These are phyloP conservation scores for Tilletia indica DNA, from an alignment of 1,284 basidiomycete genomes.

Conservation along the genomic window DNA sequence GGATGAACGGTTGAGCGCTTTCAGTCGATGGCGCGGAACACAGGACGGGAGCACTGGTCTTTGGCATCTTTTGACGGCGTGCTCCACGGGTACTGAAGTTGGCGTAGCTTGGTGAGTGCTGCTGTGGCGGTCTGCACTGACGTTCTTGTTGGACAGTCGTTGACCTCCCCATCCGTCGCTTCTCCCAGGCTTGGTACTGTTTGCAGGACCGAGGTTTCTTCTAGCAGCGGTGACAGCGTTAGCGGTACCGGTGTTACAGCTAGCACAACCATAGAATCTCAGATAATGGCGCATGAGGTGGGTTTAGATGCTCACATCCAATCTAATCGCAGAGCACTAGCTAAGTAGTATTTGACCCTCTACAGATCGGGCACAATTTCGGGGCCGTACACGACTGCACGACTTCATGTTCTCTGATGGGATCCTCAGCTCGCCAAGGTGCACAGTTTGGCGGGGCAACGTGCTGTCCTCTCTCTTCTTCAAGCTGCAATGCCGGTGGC, in stretches of 20 bases:
- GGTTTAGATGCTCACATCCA: conserved; percentile 48
- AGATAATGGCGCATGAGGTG: conserved; percentile 82
- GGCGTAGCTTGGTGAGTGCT: conserved; percentile 75
- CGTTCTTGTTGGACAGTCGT: conserved; percentile 67
- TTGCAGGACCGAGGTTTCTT: conserved; percentile 58
- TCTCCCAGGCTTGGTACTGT: conserved; percentile 36
- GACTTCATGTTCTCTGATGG: conserved; percentile 64
- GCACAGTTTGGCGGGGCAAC: conserved; percentile 37
- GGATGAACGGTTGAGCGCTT: conserved; percentile 72
- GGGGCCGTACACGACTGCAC: conserved; percentile 72
- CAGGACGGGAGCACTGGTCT: conserved; percentile 74
- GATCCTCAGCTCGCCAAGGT: conserved; percentile 34
- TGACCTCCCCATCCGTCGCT: conserved; percentile 15
- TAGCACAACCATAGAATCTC: conserved; percentile 65
- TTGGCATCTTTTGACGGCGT: conserved; percentile 87
- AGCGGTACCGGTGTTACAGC: conserved; percentile 84
- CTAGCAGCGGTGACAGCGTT: conserved; percentile 63
- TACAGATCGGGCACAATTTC: conserved; percentile 69
- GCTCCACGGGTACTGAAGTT: conserved; percentile 78
- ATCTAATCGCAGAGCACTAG: neutral
- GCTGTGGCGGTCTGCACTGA: neutral
- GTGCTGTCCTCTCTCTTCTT: conserved; percentile 72
- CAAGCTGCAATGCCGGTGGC: conserved; percentile 66
- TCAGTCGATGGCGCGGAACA: conserved; percentile 77
- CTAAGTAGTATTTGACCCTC: neutral